Evolutionary conservation across 768 basidiomycete species (phyloP), one percentile per base, ranked within the genome.

Genomic region (Rhodotorula babjevae): DNA sequence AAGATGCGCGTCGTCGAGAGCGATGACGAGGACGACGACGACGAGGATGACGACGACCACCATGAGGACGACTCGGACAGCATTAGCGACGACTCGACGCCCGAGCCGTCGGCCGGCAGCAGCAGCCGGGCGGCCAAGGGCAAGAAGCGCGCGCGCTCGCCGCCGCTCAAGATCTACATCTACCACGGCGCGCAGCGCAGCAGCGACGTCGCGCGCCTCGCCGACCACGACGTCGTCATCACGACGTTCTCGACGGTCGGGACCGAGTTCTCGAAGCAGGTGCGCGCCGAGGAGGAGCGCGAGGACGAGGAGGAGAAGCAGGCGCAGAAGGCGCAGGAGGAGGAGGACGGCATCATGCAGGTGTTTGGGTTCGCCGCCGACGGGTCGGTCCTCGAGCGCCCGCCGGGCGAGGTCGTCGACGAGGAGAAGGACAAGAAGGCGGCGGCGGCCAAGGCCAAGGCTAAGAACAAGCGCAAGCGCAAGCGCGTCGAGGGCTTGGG

Each of bases 211-310:
- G 81, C 85, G 25, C 93, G 90, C 79, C 84, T 99, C 58, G 90
- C 92, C 29, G 88, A 94, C 80, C 95, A 97, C 80, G 96, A 99
- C 82, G 90, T 92, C 31, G 94, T 99, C 68, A 92, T 99, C 80
- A 99, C 96, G 10, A 97, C 93, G 4, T 99, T 93, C 81, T 90
- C 93, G 42, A 98, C 96, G 0, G 84, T 99, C 52, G 95, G 94
- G 2, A 90, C 91, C 21, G 96, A 99, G 80, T 98, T 86, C 80
- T 94, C 93, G 25, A 95, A 90, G 80, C 94, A 97, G 81, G 87
- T 82, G 68, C 85, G 87, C 78, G 90, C 87, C 69, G 81, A 87
- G 14, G 84, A 85, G 44, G 82, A 81, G 62, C 87, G 83, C 8
- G 88, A 87, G 44, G 87, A 84, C 3, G 88, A 90, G 3, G 90